Base-by-base conservation (phyloP, 2,329 filamentous ascomycete species). In the Aspergillus calidoustus region DNA sequence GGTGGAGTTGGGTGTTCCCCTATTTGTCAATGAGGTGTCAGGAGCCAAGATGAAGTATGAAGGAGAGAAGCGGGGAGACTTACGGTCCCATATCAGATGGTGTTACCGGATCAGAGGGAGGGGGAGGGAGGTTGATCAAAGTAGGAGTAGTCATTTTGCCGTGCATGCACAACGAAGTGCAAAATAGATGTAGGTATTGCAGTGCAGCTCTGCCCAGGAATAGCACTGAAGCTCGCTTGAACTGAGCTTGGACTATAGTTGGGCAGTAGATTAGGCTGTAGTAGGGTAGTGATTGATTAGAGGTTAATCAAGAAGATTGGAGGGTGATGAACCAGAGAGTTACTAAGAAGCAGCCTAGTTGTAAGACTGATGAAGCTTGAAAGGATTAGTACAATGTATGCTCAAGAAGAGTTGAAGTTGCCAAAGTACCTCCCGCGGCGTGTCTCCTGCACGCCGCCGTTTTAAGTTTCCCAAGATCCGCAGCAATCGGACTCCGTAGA, bases 1-100 rank as follows among this genome's bases (percentile, higher is more conserved):
- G 46, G 91, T 90, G 68, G 92, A 96, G 67, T 95, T 97, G 3
- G 94, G 94, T 3, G 94, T 98, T 72, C 94, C 93, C 66, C 92
- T 96, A 67, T 55, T 51, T n/a, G 66, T 17, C 30, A 9, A 34
- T 9, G 66, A 58, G 67, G 54, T 34, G 58, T 59, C 68, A 48
- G 34, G 34, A 41, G 41, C 30, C 23, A 46, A 57, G 46, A 23
- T 30, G 38, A 52, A 54, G 61, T 58, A 43, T 54, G 54, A 67
- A 54, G 53, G 52, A 57, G 54, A 54, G 53, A 53, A 57, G 54
- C 54, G 34, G 54, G 58, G 53, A 52, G 47, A 83, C 91, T 81
- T 85, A 96, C 91, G 93, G 93, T 63, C 81, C 81, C 80, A 91
- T 89, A 72, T 97, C 93, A 57, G 90, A 93, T 34, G 93, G 93